Base-by-base conservation (phyloP, 225 moss, liverwort and hornwort species). In the Marchantia polymorpha region DNA sequence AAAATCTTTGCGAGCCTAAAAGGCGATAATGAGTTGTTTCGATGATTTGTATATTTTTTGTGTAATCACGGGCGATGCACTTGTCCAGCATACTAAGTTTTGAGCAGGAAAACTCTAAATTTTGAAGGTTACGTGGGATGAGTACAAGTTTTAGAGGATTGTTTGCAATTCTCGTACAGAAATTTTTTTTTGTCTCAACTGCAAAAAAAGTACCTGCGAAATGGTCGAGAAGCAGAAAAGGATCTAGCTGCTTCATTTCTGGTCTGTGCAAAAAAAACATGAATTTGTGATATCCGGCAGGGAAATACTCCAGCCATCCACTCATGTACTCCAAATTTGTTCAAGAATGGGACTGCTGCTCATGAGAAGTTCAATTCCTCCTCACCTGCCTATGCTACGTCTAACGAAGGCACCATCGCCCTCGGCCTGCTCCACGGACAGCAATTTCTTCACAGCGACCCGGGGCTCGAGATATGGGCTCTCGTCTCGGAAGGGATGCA, bases 341-440 rank as follows among this genome's bases (percentile, higher is more conserved):
- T 46, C 61, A 52, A 31, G 10, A 23, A 10, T 53, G n/a, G 29
- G 16, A 46, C 11, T 61, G 50, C 22, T 15, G 39, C n/a, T 27
- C 25, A 72, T 72, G n/a, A n/a, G 30, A 20, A 3, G 68, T 4
- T 51, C n/a, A 56, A 39, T 31, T 61, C 69, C 17, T 30, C 48
- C 51, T 58, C 65, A 93, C 96, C 94, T 91, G 85, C 96, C 96
- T 83, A 96, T 94, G 82, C 91, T 96, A 2, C 96, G 91, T 27
- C 90, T 83, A 75, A 96, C 94, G 0, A 76, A 83, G 48, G 96
- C 96, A 64, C 96, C 94, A 74, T 92, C 90, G 6, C 94, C 94
- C 71, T 94, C 94, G 0, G 94, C 81, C 86, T 96, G 96, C 53
- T 89, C 90, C 67, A 86, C 77, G 51, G 94, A 90, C 56, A 88